Percentiles rank a stretch among this genome's conserved stretches.
Evolutionary conservation across 139 green algal genomes (phyloP).

Genomic region (Limnomonas spitsbergensis): DNA sequence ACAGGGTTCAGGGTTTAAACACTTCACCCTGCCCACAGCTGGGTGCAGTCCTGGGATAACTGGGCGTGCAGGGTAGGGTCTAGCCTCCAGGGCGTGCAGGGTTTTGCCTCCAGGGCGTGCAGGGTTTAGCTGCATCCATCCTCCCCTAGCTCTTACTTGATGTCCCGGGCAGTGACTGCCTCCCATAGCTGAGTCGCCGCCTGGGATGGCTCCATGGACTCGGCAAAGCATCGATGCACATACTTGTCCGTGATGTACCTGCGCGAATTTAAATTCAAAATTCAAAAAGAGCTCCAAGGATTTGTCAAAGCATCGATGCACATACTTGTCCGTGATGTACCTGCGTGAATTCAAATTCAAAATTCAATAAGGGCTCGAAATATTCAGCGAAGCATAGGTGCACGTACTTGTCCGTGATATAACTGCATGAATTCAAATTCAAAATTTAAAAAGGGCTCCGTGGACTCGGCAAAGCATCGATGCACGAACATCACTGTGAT

Average conservation of each 20-base stretch:
- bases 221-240: constrained; percentile 26
- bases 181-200: constrained; percentile 34
- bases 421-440: neutral
- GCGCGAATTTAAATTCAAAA: neutral
- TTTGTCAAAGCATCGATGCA: constrained; percentile 21
- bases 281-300: neutral
- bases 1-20: too few relatives aligned
- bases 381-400: constrained; percentile 18
- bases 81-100: too few relatives aligned
- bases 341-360: neutral
- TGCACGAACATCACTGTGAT: constrained; percentile 39
- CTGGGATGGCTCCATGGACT: neutral
- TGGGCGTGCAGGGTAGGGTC: too few relatives aligned
- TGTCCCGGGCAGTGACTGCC: constrained; percentile 24
- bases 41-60: too few relatives aligned
- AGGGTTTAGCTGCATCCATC: too few relatives aligned
- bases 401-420: constrained; percentile 39
- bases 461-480: constrained; percentile 21
- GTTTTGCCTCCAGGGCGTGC: too few relatives aligned
- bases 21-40: too few relatives aligned
- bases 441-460: constrained; percentile 4
- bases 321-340: constrained; percentile 40
- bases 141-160: too few relatives aligned
- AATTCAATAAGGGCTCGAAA: neutral
- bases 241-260: constrained; percentile 39